These are phyloP conservation scores for Kwoniella dejecticola DNA, from an alignment of 768 basidiomycete species.

Conservation along the genomic window DNA sequence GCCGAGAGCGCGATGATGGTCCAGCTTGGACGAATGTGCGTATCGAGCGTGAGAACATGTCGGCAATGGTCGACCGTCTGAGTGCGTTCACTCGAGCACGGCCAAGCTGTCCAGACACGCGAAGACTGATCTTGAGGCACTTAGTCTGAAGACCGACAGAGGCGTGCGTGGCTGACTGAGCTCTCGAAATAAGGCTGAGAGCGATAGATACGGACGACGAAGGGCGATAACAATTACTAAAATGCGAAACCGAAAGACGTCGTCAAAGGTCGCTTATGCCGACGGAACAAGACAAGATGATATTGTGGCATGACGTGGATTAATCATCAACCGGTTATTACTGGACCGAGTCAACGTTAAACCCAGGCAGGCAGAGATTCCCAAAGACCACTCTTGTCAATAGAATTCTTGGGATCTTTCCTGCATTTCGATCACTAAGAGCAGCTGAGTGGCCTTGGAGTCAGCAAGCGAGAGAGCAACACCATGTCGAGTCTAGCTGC, in stretches of 20 bases:
- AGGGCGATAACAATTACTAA: too few species aligned
- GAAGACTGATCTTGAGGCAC: too few species aligned
- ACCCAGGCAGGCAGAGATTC: too few species aligned
- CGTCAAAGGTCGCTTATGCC: not conserved
- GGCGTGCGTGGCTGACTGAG: too few species aligned
- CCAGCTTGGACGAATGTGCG: slow-evolving; percentile 13
- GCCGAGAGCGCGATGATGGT: not conserved
- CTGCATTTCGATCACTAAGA: too few species aligned
- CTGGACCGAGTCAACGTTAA: not conserved
- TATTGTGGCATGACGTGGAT: slow-evolving; percentile 2
- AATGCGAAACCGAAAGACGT: not conserved
- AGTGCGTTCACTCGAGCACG: too few species aligned
- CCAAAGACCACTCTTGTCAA: too few species aligned
- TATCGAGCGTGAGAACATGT: slow-evolving; percentile 12
- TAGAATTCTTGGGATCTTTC: too few species aligned
- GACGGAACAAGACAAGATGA: not conserved
- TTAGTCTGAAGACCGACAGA: too few species aligned
- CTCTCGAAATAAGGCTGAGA: not conserved
- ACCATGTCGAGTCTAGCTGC: slow-evolving; percentile 52
- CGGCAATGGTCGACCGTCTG: not conserved
- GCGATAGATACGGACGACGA: slow-evolving; percentile 2
- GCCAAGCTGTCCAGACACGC: too few species aligned
- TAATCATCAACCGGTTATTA: not conserved
- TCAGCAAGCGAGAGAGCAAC: too few species aligned
- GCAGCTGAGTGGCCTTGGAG: too few species aligned